A percentile compares a stretch with the other conserved stretches of the same genome.
Evolutionary conservation across 1,139 yeast genomes (phyloP).

Genomic region (Williopsis jadinii): DNA sequence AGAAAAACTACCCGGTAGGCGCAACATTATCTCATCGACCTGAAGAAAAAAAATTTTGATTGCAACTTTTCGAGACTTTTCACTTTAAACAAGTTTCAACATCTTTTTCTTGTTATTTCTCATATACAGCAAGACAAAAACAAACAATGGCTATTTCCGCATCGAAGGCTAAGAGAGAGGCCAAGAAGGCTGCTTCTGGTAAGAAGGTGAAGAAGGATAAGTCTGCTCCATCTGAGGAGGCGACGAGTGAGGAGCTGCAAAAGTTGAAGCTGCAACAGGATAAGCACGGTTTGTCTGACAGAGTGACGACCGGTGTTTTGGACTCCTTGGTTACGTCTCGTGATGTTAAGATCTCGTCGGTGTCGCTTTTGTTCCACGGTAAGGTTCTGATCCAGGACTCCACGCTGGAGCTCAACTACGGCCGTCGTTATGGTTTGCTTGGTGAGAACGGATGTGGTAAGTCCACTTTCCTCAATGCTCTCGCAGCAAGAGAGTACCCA

Average conservation of each 20-base stretch:
- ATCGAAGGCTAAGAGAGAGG: slow-evolving; percentile 97
- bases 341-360: slow-evolving; percentile 87
- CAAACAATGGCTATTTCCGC: slow-evolving; percentile 43
- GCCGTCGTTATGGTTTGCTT: slow-evolving; percentile 92
- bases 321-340: slow-evolving; percentile 85
- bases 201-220: slow-evolving; percentile 69
- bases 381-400: slow-evolving; percentile 93
- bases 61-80: neutral
- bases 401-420: slow-evolving; percentile 84
- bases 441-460: slow-evolving; percentile 99
- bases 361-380: slow-evolving; percentile 94
- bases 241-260: slow-evolving; percentile 64
- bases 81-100: neutral
- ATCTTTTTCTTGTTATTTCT: neutral
- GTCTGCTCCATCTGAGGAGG: slow-evolving; percentile 37
- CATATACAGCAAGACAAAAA: neutral
- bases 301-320: slow-evolving; percentile 97
- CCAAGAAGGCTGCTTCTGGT: slow-evolving; percentile 70
- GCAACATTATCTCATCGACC: neutral
- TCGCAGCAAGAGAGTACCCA: slow-evolving; percentile 96
- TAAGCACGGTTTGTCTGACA: slow-evolving; percentile 88
- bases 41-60: neutral
- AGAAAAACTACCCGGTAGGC: no score
- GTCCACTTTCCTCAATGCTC: slow-evolving; percentile 84
- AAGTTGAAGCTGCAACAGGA: slow-evolving; percentile 90